These are phyloP conservation scores for Russula lepida DNA, from an alignment of 768 basidiomycete genomes.

Conservation along the genomic window DNA sequence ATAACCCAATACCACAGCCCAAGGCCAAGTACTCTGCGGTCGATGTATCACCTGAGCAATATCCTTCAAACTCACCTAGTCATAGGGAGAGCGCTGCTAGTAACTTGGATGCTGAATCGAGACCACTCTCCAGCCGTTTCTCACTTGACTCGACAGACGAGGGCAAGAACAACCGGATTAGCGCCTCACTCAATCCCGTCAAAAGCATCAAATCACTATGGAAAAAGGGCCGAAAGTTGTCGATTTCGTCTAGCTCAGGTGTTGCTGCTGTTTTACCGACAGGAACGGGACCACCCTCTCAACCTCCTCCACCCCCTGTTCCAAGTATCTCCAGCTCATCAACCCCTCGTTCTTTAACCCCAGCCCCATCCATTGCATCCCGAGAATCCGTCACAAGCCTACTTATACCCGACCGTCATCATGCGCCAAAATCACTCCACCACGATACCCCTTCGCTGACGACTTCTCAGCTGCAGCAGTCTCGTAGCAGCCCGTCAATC, in stretches of 20 bases:
- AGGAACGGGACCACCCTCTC: neutral
- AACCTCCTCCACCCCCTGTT: conserved; percentile 6
- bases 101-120: conserved; percentile 11
- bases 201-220: conserved; percentile 69
- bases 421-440: neutral
- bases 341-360: neutral
- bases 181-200: conserved; percentile 58
- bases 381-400: conserved; percentile 17
- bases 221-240: conserved; percentile 59
- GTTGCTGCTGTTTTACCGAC: neutral
- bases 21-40: conserved; percentile 5
- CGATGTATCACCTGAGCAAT: conserved; percentile 6
- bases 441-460: conserved; percentile 1
- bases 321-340: conserved; percentile 4
- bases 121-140: conserved; percentile 43
- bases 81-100: neutral
- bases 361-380: neutral
- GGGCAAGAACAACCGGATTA: conserved; percentile 26
- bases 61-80: neutral
- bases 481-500: conserved; percentile 26
- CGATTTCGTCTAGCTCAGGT: conserved; percentile 29
- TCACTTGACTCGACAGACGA: conserved; percentile 61
- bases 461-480: conserved; percentile 1
- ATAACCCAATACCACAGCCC: neutral
- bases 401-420: conserved; percentile 1